These are phyloP conservation scores for Xenosphaeropsis pyriputrescens DNA, from an alignment of 2,329 filamentous ascomycete species.

Conservation along the genomic window DNA sequence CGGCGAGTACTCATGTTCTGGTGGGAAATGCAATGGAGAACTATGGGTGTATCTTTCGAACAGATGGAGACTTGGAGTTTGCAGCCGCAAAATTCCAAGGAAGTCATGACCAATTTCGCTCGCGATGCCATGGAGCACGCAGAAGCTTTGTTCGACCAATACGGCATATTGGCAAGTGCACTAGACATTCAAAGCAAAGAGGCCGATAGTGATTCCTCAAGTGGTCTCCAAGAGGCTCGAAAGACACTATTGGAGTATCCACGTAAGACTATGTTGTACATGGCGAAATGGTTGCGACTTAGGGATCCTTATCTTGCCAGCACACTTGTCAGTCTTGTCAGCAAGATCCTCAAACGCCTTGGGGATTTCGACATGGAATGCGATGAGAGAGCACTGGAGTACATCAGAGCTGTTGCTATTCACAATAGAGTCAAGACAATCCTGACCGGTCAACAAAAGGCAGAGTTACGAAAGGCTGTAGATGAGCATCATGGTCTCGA, in stretches of 20 bases:
- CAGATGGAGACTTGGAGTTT: slow-evolving; percentile 72
- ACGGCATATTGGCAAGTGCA: slow-evolving; percentile 55
- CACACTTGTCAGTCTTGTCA: slow-evolving; percentile 68
- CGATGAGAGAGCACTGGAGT: slow-evolving; percentile 38
- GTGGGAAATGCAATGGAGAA: slow-evolving; percentile 77
- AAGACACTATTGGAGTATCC: slow-evolving; percentile 49
- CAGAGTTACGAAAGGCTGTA: slow-evolving; percentile 56
- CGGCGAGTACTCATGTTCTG: slow-evolving; percentile 42
- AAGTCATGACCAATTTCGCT: slow-evolving; percentile 78
- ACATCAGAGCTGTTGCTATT: slow-evolving; percentile 51
- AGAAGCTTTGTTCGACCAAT: slow-evolving; percentile 70
- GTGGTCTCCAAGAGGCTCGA: slow-evolving; percentile 19
- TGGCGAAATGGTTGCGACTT: slow-evolving; percentile 80
- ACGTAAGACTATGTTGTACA: slow-evolving; percentile 45
- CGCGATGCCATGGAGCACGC: slow-evolving; percentile 92
- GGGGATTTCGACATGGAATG: slow-evolving; percentile 63
- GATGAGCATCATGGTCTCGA: slow-evolving; percentile 41
- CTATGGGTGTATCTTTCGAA: slow-evolving; percentile 66
- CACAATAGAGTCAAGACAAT: slow-evolving; percentile 54
- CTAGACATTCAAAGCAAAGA: slow-evolving; percentile 19
- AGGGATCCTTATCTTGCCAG: slow-evolving; percentile 76
- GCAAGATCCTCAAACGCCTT: slow-evolving; percentile 73
- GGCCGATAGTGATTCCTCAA: slow-evolving; percentile 12
- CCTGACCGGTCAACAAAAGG: slow-evolving; percentile 67
- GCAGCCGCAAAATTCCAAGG: slow-evolving; percentile 30